phyloP scores from a whole-genome alignment of 306 rosid genomes.

The Pterocarpus macrocarpus region DNA sequence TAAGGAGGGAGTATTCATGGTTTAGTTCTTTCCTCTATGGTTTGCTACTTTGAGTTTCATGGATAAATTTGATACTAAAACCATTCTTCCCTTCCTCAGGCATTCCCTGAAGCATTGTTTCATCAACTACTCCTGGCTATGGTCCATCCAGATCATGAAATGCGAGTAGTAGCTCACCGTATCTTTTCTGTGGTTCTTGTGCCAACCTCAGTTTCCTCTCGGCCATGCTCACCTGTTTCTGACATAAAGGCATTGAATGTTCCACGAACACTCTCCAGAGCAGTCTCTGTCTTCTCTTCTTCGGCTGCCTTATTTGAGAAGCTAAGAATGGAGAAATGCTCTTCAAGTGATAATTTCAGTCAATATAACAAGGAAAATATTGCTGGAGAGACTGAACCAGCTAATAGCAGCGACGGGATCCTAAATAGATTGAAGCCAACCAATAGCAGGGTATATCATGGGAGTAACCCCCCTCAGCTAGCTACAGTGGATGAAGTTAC shows the following conservation, averaged over 20 bases:
- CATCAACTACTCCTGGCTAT: slow-evolving; percentile 89
- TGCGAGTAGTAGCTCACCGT: slow-evolving; percentile 84
- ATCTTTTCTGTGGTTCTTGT: slow-evolving; percentile 90
- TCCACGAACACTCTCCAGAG: slow-evolving; percentile 82
- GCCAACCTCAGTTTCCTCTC: slow-evolving; percentile 77
- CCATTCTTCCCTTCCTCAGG: slow-evolving; percentile 58
- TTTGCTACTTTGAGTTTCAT: slow-evolving; percentile 40
- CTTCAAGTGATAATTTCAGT: slow-evolving; percentile 57
- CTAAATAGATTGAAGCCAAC: slow-evolving; percentile 67
- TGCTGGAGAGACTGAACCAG: slow-evolving; percentile 54
- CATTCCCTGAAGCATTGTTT: slow-evolving; percentile 94
- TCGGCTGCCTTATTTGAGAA: slow-evolving; percentile 95
- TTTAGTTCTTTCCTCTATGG: slow-evolving; percentile 39
- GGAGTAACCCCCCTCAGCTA: slow-evolving; percentile 53
- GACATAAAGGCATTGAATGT: slow-evolving; percentile 58
- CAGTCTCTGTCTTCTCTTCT: slow-evolving; percentile 89
- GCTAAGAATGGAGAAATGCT: slow-evolving; percentile 70
- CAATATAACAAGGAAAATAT: slow-evolving; percentile 49
- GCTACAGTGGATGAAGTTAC: slow-evolving; percentile 50
- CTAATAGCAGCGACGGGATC: slow-evolving; percentile 53
- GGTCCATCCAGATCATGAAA: slow-evolving; percentile 96
- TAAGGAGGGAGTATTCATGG: slow-evolving; percentile 53
- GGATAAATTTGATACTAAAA: slow-evolving; percentile 46
- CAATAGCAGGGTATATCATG: slow-evolving; percentile 58
- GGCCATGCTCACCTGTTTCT: slow-evolving; percentile 47